Percentiles rank a stretch among this genome's conserved stretches.
Conservation (phyloP, 768 basidiomycete genomes). For the Leccinellum albellum region DNA sequence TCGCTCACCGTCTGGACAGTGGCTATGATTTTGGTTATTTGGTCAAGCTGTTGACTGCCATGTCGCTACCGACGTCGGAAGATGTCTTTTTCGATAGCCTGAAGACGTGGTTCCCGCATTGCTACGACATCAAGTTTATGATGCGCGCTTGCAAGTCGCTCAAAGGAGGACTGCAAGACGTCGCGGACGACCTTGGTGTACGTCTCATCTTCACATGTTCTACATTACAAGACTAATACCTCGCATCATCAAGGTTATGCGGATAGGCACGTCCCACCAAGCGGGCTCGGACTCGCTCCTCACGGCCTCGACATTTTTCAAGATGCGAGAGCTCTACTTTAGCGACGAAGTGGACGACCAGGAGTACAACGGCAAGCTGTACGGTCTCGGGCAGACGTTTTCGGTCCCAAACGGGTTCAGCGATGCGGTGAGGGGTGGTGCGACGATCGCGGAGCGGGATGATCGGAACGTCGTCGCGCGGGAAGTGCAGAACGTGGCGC, state of each 20-base stretch:
- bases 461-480: conserved; percentile 48
- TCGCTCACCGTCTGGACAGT: conserved; percentile 39
- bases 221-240: not conserved
- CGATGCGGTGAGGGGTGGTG: conserved; percentile 64
- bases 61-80: conserved; percentile 85
- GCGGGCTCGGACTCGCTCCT: conserved; percentile 97
- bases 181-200: conserved; percentile 94
- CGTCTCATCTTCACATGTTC: conserved; percentile 28
- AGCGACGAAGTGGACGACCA: conserved; percentile 80
- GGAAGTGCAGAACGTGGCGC: conserved; percentile 57
- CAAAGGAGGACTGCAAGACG: conserved; percentile 88
- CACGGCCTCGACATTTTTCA: conserved; percentile 93
- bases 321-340: conserved; percentile 91
- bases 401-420: conserved; percentile 61
- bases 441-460: conserved; percentile 79
- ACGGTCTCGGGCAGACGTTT: conserved; percentile 80
- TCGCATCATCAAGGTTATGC: conserved; percentile 56
- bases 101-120: conserved; percentile 88
- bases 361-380: conserved; percentile 80
- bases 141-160: conserved; percentile 82
- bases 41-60: conserved; percentile 84
- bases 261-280: conserved; percentile 90
- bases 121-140: conserved; percentile 97
- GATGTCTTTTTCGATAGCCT: conserved; percentile 87
- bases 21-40: conserved; percentile 99